Evolutionary conservation across 2,329 filamentous ascomycete genomes (phyloP), one percentile per base, ranked within the genome.

Genomic region (Tricladium varicosporioides): DNA sequence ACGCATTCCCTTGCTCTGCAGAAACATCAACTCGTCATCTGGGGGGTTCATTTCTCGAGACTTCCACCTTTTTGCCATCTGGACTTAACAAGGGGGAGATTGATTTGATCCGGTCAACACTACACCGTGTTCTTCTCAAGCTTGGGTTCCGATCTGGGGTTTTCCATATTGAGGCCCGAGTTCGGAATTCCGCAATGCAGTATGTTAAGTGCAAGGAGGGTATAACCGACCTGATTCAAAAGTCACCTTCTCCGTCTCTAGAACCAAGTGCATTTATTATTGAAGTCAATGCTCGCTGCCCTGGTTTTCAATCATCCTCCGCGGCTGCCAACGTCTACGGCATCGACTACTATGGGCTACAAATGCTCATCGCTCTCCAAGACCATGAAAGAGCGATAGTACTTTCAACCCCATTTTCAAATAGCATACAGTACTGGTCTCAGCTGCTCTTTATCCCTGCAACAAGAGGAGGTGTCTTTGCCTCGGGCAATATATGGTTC

Each of bases 101-200:
- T 11, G 51, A 56, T 14, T 18, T 64, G 4, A 14, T 69, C 7
- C 31, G 47, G 15, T 45, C 60, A 1, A 50, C 54, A 7, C 36
- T 71, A n/a, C 55, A 57, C 32, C 27, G 63, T n/a, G 62, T 43
- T 42, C 52, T 71, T 1, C 54, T 65, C 1, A 27, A 56, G 14
- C 32, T 68, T 9, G 68, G 69, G 3, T 67, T 71, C 46, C 32
- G 48, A 5, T 48, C 22, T 31, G 69, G 69, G 2, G 50, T 70
- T 15, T 70, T 65, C 50, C 69, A 71, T 52, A 19, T 64, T 13
- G 68, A 71, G 63, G 69, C 66, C 9, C 67, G 69, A 11, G 53
- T 70, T 1, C 10, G 59, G 27, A 57, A 64, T 46, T 70, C 68
- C 5, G 18, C 14, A 8, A 64, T 65, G 58, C 43, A 58, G 43